Evolutionary conservation across 2,329 filamentous ascomycete species (phyloP).

Genomic region (Penicillium hordei): DNA sequence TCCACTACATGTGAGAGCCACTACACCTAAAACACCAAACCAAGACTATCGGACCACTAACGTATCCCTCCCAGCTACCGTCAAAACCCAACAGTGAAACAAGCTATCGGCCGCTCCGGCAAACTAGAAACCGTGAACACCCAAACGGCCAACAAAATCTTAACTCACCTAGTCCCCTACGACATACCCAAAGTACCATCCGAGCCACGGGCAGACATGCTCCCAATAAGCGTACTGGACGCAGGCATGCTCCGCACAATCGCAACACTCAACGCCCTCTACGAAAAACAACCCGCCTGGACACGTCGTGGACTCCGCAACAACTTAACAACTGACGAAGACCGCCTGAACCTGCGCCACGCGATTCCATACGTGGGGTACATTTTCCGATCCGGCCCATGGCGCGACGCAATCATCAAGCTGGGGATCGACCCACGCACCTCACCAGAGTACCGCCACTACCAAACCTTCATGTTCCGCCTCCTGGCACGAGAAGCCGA

Average conservation of each 20-base stretch:
- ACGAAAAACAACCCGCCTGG: conserved; percentile 77
- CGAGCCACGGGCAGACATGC: conserved; percentile 58
- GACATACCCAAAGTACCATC: conserved; percentile 64
- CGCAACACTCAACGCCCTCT: conserved; percentile 61
- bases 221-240: conserved; percentile 51
- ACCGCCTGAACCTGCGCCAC: conserved; percentile 62
- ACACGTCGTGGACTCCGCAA: conserved; percentile 81
- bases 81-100: conserved; percentile 77
- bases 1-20: conserved; percentile 55
- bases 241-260: conserved; percentile 65
- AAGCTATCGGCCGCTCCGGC: conserved; percentile 57
- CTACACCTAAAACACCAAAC: neutral
- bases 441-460: conserved; percentile 73
- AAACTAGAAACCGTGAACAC: conserved; percentile 60
- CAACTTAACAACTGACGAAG: conserved; percentile 55
- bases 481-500: conserved; percentile 49
- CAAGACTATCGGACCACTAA: conserved; percentile 19
- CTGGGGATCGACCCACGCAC: conserved; percentile 84
- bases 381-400: conserved; percentile 89
- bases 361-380: conserved; percentile 84
- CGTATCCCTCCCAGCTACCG: conserved; percentile 60
- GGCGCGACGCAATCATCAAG: conserved; percentile 80
- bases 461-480: conserved; percentile 88
- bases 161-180: conserved; percentile 59
- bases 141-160: conserved; percentile 59